Evolutionary conservation across 352 stramenopile species (phyloP).

Genomic region (Phytophthora macrochlamydospora): DNA sequence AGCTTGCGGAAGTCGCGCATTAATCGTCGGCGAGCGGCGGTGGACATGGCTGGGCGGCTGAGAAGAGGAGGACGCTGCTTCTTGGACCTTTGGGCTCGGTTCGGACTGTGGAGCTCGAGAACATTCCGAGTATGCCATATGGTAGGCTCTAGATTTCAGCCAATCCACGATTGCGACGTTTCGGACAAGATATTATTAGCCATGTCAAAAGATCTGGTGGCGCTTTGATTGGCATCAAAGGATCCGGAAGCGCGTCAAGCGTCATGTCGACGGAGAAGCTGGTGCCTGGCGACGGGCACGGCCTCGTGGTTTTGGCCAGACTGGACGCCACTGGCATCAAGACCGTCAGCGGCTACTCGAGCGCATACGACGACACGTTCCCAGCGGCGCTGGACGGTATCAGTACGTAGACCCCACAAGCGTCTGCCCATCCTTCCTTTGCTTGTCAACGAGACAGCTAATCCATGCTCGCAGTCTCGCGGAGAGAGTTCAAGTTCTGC

Average conservation of each 20-base stretch:
- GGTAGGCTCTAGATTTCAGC: neutral
- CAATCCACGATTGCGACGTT: neutral
- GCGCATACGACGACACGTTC: slow-evolving; percentile 61
- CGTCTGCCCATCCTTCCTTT: neutral
- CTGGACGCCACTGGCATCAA: slow-evolving; percentile 49
- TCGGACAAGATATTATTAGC: slow-evolving; percentile 23
- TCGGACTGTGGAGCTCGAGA: slow-evolving; percentile 33
- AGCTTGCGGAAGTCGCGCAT: slow-evolving; percentile 98
- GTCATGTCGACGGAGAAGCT: slow-evolving; percentile 69
- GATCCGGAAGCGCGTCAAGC: slow-evolving; percentile 10
- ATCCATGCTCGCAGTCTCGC: slow-evolving; percentile 45
- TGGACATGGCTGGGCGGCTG: slow-evolving; percentile 86
- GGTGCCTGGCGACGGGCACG: slow-evolving; percentile 48
- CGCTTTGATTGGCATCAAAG: slow-evolving; percentile 23
- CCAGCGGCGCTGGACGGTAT: slow-evolving; percentile 68
- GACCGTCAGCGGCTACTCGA: slow-evolving; percentile 62
- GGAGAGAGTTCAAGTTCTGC: slow-evolving; percentile 80
- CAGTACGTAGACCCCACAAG: slow-evolving; percentile 33
- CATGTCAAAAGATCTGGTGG: slow-evolving; percentile 14
- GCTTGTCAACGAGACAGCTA: neutral
- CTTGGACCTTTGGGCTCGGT: slow-evolving; percentile 15
- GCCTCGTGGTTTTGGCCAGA: slow-evolving; percentile 60
- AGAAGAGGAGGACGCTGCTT: neutral
- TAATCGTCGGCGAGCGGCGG: slow-evolving; percentile 93
- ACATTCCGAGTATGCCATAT: slow-evolving; percentile 1